These are phyloP conservation scores for Trichosporon sp. DNA, from an alignment of 1,284 basidiomycete genomes.

Conservation along the genomic window DNA sequence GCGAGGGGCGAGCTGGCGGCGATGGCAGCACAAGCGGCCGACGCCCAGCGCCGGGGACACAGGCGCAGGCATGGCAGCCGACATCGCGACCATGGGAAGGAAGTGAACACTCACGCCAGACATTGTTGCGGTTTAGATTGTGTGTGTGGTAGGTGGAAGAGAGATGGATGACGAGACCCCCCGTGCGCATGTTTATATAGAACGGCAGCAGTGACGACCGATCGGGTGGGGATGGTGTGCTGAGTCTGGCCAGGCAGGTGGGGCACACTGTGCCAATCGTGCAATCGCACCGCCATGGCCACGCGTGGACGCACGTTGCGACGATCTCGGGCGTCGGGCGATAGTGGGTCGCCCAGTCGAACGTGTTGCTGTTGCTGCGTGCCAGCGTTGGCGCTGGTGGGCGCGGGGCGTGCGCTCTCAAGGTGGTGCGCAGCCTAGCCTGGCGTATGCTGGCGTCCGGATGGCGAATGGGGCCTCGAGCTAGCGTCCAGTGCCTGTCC, in stretches of 20 bases:
- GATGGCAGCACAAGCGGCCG: neutral
- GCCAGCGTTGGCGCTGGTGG: too few species aligned
- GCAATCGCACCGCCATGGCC: neutral
- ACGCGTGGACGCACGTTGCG: neutral
- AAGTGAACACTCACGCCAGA: conserved; percentile 11
- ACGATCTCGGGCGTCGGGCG: neutral
- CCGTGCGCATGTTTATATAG: neutral
- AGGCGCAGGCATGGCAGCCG: too few species aligned
- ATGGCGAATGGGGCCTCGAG: neutral
- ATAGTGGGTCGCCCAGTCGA: neutral
- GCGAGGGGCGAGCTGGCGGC: neutral
- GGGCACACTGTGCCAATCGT: neutral
- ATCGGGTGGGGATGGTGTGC: neutral
- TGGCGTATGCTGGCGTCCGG: neutral
- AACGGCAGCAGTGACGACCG: neutral
- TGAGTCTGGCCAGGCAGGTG: neutral
- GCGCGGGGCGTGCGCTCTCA: too few species aligned
- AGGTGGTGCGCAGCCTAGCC: neutral
- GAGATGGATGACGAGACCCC: neutral
- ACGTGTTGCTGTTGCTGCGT: neutral
- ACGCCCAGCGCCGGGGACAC: too few species aligned
- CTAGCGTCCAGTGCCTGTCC: neutral
- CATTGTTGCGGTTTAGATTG: conserved; percentile 10
- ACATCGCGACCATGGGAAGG: neutral
- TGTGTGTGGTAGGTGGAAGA: conserved; percentile 1